Conservation (phyloP, 2,329 filamentous ascomycete species). For the Hawksworthiomyces lignivorus region DNA sequence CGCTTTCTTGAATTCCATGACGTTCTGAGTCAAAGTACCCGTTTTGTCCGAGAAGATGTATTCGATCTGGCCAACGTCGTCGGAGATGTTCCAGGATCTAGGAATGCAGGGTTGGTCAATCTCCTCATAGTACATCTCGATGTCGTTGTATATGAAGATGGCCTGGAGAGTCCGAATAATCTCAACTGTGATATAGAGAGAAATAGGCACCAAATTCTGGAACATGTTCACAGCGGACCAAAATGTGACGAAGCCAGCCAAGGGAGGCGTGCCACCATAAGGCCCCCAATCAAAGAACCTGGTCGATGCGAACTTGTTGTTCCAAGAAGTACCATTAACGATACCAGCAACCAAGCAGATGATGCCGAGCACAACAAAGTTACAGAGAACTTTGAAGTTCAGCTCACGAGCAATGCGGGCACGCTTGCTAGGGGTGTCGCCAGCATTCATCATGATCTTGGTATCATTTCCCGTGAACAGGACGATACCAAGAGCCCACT, state of each 20-base stretch:
- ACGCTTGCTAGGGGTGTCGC: constrained; percentile 89
- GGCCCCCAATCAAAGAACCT: constrained; percentile 80
- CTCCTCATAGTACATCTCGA: constrained; percentile 93
- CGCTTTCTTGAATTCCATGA: constrained; percentile 95
- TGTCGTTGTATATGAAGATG: constrained; percentile 94
- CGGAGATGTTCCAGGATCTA: constrained; percentile 98
- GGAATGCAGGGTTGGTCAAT: constrained; percentile 93
- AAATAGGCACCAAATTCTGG: constrained; percentile 98
- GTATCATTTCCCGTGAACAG: constrained; percentile 93
- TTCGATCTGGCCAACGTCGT: constrained; percentile 95
- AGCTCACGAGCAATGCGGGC: constrained; percentile 85
- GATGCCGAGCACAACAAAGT: constrained; percentile 79
- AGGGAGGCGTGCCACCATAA: constrained; percentile 62
- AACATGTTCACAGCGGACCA: constrained; percentile 93
- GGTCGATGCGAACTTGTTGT: constrained; percentile 63
- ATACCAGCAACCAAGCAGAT: constrained; percentile 87
- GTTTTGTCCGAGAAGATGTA: constrained; percentile 66
- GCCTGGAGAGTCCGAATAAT: constrained; percentile 90
- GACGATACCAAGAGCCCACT: constrained; percentile 90
- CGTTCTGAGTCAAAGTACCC: constrained; percentile 20
- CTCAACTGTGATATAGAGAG: constrained; percentile 93
- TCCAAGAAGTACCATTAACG: constrained; percentile 78
- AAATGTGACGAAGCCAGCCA: constrained; percentile 93
- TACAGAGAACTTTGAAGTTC: constrained; percentile 96
- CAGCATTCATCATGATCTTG: constrained; percentile 99